A percentile compares a stretch with the other conserved stretches of the same genome.
These are phyloP conservation scores for Marsdenia floribunda DNA, from an alignment of 257 asterid species.

Conservation along the genomic window DNA sequence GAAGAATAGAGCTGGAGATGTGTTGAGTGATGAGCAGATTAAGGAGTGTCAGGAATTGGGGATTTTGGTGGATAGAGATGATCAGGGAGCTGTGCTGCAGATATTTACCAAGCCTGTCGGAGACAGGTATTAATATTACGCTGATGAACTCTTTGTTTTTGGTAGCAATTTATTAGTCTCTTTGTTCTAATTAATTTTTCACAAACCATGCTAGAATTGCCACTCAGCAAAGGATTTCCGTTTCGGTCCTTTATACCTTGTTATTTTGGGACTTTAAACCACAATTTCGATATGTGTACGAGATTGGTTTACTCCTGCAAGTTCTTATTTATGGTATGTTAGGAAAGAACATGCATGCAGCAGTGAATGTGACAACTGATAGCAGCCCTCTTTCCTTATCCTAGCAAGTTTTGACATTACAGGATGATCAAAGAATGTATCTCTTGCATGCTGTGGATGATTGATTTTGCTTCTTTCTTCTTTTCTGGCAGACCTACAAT, in stretches of 20 bases:
- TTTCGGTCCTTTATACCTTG: neutral
- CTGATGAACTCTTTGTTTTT: neutral
- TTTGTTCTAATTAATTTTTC: neutral
- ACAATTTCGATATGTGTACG: no score
- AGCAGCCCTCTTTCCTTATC: no score
- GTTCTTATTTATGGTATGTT: no score
- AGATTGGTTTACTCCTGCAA: no score
- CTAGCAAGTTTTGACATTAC: no score
- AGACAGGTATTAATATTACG: slow-evolving; percentile 50
- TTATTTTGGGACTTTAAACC: neutral
- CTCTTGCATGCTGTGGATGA: neutral
- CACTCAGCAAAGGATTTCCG: neutral
- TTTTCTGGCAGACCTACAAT: slow-evolving; percentile 63
- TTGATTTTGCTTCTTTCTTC: slow-evolving; percentile 9
- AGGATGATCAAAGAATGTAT: neutral
- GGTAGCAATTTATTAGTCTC: neutral
- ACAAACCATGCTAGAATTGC: neutral
- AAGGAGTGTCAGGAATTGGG: slow-evolving; percentile 86
- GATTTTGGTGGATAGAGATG: slow-evolving; percentile 91
- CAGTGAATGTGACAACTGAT: no score
- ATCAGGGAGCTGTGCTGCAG: slow-evolving; percentile 95
- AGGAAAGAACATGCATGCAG: no score
- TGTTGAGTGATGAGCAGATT: slow-evolving; percentile 66
- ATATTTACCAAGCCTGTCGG: slow-evolving; percentile 96
- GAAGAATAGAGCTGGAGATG: slow-evolving; percentile 70